A percentile compares a stretch with the other conserved stretches of the same genome.
These are phyloP conservation scores for Beauveria bassiana DNA, from an alignment of 2,329 filamentous ascomycete genomes.

Conservation along the genomic window DNA sequence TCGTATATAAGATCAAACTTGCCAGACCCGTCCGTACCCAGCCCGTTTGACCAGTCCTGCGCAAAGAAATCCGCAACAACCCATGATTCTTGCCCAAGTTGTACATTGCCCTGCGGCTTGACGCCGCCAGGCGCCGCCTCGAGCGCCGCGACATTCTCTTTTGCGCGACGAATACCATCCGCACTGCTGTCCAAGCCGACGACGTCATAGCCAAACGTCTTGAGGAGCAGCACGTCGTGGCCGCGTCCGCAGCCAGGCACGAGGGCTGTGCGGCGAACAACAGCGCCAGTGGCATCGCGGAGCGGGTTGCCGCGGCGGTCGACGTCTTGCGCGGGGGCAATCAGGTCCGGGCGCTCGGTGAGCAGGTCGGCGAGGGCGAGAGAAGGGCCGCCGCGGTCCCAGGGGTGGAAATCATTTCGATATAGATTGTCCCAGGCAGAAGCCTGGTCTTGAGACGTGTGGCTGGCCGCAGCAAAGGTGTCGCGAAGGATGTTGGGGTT, in stretches of 20 bases:
- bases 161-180: conserved; percentile 37
- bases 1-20: conserved; percentile 61
- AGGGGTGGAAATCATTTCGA: conserved; percentile 38
- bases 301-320: conserved; percentile 23
- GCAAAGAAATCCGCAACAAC: conserved; percentile 60
- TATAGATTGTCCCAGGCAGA: conserved; percentile 41
- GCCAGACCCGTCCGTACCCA: conserved; percentile 30
- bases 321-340: conserved; percentile 28
- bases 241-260: conserved; percentile 79
- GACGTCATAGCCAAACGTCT: conserved; percentile 68
- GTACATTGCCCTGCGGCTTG: conserved; percentile 32
- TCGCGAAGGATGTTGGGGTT: conserved; percentile 21
- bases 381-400: conserved; percentile 48
- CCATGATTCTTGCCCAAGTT: conserved; percentile 46
- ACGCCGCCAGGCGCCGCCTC: conserved; percentile 24
- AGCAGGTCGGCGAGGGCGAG: conserved; percentile 48
- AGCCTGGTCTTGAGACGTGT: conserved; percentile 28
- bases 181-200: conserved; percentile 64
- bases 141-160: conserved; percentile 33
- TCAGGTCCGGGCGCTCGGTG: conserved; percentile 35
- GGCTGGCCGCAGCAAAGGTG: conserved; percentile 27
- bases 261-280: conserved; percentile 41
- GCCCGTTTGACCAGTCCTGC: conserved; percentile 44
- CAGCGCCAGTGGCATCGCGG: conserved; percentile 17
- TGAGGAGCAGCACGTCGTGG: conserved; percentile 71